A percentile compares a stretch with the other conserved stretches of the same genome.
Evolutionary conservation across 345 rosid species (phyloP).

Genomic region (Sisymbrium altissimum): DNA sequence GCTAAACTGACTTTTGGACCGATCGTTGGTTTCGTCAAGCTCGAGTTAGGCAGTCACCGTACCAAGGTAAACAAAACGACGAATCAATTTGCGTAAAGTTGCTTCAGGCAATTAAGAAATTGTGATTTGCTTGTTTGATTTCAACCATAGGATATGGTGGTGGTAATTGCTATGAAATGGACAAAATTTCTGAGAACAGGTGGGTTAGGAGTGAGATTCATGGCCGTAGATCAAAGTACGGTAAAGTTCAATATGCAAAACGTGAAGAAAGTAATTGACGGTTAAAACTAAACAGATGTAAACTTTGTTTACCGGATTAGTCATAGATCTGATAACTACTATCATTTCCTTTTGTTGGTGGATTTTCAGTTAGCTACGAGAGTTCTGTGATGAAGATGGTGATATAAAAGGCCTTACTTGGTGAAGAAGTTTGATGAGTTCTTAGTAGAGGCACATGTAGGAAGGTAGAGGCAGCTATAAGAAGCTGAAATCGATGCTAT

Average conservation of each 20-base stretch:
- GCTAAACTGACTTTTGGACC: conserved; percentile 59
- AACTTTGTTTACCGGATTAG: not conserved
- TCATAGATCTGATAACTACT: not conserved
- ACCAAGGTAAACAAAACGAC: conserved; percentile 41
- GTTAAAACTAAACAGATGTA: conserved; percentile 1
- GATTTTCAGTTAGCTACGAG: conserved; percentile 55
- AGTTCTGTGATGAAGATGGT: conserved; percentile 34
- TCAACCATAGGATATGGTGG: conserved; percentile 50
- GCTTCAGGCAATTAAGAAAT: not conserved
- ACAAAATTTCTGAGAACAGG: conserved; percentile 69
- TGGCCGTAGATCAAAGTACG: conserved; percentile 64
- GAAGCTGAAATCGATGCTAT: too few relatives aligned
- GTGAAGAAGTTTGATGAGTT: conserved; percentile 1
- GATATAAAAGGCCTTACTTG: not conserved
- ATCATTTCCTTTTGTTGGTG: not conserved
- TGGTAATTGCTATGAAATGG: conserved; percentile 73
- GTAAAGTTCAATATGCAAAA: conserved; percentile 71
- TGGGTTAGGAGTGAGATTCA: conserved; percentile 64
- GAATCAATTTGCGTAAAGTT: not conserved
- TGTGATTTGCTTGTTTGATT: not conserved
- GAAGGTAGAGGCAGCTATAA: conserved; percentile 18
- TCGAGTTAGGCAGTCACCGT: conserved; percentile 59
- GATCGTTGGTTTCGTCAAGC: conserved; percentile 80
- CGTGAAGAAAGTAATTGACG: conserved; percentile 62
- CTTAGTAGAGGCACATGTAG: not conserved